phyloP scores from a whole-genome alignment of 225 moss, liverwort and hornwort genomes.

The Asterella californica region DNA sequence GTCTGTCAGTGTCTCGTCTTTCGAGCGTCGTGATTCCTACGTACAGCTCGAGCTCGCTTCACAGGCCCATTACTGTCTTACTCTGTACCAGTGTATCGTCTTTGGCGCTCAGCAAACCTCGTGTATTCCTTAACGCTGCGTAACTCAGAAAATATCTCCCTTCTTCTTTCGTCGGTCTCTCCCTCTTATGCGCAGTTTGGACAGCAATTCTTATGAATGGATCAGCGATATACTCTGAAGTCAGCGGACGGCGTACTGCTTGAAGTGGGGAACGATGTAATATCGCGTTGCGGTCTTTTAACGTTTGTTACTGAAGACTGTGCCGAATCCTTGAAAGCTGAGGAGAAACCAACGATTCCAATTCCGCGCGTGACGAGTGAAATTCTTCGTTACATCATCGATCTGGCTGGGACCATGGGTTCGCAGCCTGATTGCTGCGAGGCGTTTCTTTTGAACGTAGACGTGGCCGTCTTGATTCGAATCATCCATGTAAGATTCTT shows the following conservation, averaged over 20 bases:
- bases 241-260: not conserved
- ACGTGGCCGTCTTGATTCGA: not conserved
- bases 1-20: too few species aligned
- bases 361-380: constrained; percentile 2
- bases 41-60: too few species aligned
- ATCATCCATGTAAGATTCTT: not conserved
- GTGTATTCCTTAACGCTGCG: too few species aligned
- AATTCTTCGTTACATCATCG: not conserved
- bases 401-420: not conserved
- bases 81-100: too few species aligned
- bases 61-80: too few species aligned
- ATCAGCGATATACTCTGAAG: not conserved
- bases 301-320: not conserved
- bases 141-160: too few species aligned
- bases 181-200: not conserved
- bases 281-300: not conserved
- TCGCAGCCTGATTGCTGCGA: constrained; percentile 10
- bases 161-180: too few species aligned
- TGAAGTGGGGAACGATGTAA: not conserved
- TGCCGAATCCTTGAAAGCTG: not conserved
- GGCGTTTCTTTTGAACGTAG: not conserved
- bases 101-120: too few species aligned
- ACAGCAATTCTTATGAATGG: not conserved
- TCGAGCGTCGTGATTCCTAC: too few species aligned
- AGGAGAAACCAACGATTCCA: not conserved